Evolutionary conservation across 768 basidiomycete genomes (phyloP).

Genomic region (Boletus vinaceobasis): DNA sequence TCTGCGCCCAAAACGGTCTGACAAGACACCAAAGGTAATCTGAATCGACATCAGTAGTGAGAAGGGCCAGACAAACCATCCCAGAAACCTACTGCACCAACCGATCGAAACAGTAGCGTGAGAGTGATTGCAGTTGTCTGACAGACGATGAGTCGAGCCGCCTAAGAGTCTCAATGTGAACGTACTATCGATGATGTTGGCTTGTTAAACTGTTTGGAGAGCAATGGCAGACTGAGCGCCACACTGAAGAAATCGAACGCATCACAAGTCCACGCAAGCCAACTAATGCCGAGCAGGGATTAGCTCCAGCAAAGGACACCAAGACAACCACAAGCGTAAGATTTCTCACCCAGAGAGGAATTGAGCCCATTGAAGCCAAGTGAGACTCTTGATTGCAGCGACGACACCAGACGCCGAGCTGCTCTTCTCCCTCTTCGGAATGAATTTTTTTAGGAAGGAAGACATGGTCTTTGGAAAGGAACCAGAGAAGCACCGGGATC

Average conservation of each 20-base stretch:
- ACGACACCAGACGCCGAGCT: slow-evolving; percentile 37
- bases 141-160: background rate
- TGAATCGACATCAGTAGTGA: slow-evolving; percentile 6
- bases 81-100: slow-evolving; percentile 53
- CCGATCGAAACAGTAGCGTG: slow-evolving; percentile 83
- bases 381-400: slow-evolving; percentile 42
- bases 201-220: slow-evolving; percentile 49
- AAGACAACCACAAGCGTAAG: background rate
- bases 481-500: background rate
- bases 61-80: background rate
- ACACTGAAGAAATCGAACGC: slow-evolving; percentile 88
- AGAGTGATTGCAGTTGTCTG: slow-evolving; percentile 84
- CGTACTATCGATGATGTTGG: slow-evolving; percentile 43
- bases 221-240: slow-evolving; percentile 49
- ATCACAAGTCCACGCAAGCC: slow-evolving; percentile 87
- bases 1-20: slow-evolving; percentile 88
- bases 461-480: slow-evolving; percentile 10
- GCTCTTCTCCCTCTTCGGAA: slow-evolving; percentile 47
- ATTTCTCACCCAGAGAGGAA: slow-evolving; percentile 50
- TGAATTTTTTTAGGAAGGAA: slow-evolving; percentile 43
- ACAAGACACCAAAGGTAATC: slow-evolving; percentile 75
- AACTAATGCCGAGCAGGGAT: slow-evolving; percentile 37
- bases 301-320: background rate
- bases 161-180: background rate
- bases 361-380: slow-evolving; percentile 54